Base-by-base conservation (phyloP, 148 eudicot genomes). In the Rhododendron mucronatum region DNA sequence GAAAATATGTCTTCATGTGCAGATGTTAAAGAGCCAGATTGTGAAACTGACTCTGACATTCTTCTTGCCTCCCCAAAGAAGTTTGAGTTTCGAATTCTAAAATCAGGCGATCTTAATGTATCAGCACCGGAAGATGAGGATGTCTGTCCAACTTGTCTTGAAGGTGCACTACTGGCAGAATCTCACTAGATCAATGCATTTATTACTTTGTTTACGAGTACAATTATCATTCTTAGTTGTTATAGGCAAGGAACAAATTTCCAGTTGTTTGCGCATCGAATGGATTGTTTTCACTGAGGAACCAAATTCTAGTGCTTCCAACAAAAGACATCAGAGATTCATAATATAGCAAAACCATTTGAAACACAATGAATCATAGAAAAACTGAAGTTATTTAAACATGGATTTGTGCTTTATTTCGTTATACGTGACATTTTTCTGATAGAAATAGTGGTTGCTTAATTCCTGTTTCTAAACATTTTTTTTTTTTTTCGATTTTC, bases 61-160 rank as follows among this genome's bases (percentile, higher is more conserved):
- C 84, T 89, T 87, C 90, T 90, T 51, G 90, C 92, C 73, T 94
- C 95, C 20, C 94, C 95, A 65, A 90, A 89, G 53, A 95, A 96
- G 86, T 88, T 91, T 84, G 94, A 89, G 65, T 78, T 88, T 74
- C 97, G 90, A 86, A 85, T 90, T 82, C 35, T 89, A 78, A 91
- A 92, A 76, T 82, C 91, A 28, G 79, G 84, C 67, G 91, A 85
- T 71, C 81, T 65, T 85, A 82, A 75, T 81, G 88, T 79, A 69
- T 71, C 88, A 86, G 88, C 85, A 45, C n/a, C 55, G 37, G 97
- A 93, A 75, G 98, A 96, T 83, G 99, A 94, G 88, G 99, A 96
- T 75, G 87, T 87, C 77, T 96, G 99, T 86, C 96, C 99, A 18
- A 96, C 95, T 87, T 96, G 99, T 91, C 92, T 96, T 89, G 98